Base-by-base conservation (phyloP, 495 filamentous ascomycete genomes). In the Terfezia claveryi region DNA sequence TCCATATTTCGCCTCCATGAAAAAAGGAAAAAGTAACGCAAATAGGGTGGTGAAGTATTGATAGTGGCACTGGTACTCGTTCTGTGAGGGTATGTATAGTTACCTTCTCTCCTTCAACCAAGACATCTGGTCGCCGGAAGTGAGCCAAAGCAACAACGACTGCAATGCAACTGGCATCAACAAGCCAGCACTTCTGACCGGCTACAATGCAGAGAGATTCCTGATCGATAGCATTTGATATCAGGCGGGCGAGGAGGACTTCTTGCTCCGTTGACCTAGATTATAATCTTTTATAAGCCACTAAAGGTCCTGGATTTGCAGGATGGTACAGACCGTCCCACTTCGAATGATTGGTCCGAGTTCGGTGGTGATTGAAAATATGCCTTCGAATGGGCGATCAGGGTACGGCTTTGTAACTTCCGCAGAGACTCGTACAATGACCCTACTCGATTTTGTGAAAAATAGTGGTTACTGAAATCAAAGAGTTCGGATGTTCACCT, bases 201-300 rank as follows among this genome's bases (percentile, higher is more conserved):
- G 91, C 87, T 23, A 96, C 68, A 12, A 98, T 84, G 66, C 91
- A 98, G 36, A 98, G 76, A 1, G 87, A 92, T 70, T 98, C 91
- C 32, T 87, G 94, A 64, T 94, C 87, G 23, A 98, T 74, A 10
- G 91, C 91, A 57, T 78, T 79, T 8, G 87, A 93, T 50, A 98
- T 78, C 14, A 88, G 73, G 38, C 87, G 80, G 10, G 88, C 83
- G 49, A 94, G 78, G 54, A 91, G 76, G 1, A 83, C 71, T 70
- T 98, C 91, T 38, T 79, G 76, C 52, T 87, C 82, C 53, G 79
- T 83, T 54, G 80, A 81, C 56, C 77, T 80, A 56, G 36, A 44
- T 55, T 51, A 16, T 46, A 51, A 61, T 59, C 53, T 36, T 23
- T 36, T 17, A 17, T 59, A 36, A 36, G 32, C 27, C 7, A 32